Conservation (phyloP, 257 asterid genomes). For the Solanum rostratum region DNA sequence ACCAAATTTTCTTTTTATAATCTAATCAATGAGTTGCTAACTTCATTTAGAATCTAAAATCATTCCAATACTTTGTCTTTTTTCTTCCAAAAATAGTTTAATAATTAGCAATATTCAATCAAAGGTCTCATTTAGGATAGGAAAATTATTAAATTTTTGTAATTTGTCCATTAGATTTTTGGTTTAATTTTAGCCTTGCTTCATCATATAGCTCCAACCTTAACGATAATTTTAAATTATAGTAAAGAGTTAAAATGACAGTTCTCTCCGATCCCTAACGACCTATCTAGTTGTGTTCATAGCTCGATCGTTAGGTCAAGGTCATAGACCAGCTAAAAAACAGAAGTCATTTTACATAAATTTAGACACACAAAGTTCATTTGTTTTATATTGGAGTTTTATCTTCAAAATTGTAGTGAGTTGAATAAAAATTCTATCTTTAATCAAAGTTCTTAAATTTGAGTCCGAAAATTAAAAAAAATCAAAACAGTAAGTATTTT, state of each 20-base stretch:
- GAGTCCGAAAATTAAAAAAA: fast-evolving
- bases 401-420: neutral
- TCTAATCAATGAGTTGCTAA: neutral
- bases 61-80: neutral
- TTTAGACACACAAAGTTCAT: fast-evolving
- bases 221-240: neutral
- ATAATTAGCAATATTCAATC: neutral
- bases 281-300: neutral
- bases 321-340: neutral
- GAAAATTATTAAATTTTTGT: neutral
- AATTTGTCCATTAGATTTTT: neutral
- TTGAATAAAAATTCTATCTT: fast-evolving
- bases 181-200: neutral
- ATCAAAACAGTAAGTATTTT: neutral
- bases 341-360: neutral
- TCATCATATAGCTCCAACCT: neutral
- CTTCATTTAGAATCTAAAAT: neutral
- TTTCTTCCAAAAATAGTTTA: neutral
- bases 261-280: neutral
- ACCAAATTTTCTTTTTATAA: neutral
- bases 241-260: neutral
- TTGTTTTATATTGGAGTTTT: neutral
- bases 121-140: neutral
- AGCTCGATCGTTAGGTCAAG: neutral
- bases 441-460: neutral